Evolutionary conservation across 371 early-diverging fungal genomes (phyloP), one percentile per base, ranked within the genome.

Genomic region (Rhizopus microsporus): DNA sequence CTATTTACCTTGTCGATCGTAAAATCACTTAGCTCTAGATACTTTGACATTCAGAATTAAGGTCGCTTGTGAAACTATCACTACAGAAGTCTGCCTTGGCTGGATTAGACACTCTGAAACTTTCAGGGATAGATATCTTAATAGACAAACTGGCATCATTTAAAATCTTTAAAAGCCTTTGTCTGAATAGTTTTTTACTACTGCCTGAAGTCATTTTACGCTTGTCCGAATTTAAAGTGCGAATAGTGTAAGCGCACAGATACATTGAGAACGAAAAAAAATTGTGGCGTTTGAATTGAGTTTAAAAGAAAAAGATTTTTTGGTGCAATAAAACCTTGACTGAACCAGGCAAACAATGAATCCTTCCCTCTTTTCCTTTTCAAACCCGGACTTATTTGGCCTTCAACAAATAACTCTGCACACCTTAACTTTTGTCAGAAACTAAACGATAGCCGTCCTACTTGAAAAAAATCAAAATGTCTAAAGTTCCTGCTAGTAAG

Each of bases 341-440:
- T 38, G 16, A 44, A n/a, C 44, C 15, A 29, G 7, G 44, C 16
- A 4, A 15, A 44, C 34, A n/a, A 5, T 51, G 3, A n/a, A 32
- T 17, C 32, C 6, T 40, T 43, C n/a, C 35, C 38, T 39, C 54
- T 48, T 47, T 50, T 42, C 33, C 51, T 63, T 57, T 63, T 63
- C 57, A 50, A 45, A 56, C 54, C 56, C 45, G 58, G 59, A 54
- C 54, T 55, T 58, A 57, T 63, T 63, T 57, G 63, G 57, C 63
- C 63, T 63, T 63, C 59, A 37, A 50, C 52, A 35, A 40, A 46
- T 39, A 32, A 34, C 54, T 63, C 63, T 67, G 62, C 23, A 23
- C 67, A 62, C 67, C 67, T 59, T 67, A 67, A 67, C 67, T 67
- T 44, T 59, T 58, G 63, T 31, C 50, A 63, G 59, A 67, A 62